phyloP scores from a whole-genome alignment of 208 protist species.

The Perkinsela sp. region DNA sequence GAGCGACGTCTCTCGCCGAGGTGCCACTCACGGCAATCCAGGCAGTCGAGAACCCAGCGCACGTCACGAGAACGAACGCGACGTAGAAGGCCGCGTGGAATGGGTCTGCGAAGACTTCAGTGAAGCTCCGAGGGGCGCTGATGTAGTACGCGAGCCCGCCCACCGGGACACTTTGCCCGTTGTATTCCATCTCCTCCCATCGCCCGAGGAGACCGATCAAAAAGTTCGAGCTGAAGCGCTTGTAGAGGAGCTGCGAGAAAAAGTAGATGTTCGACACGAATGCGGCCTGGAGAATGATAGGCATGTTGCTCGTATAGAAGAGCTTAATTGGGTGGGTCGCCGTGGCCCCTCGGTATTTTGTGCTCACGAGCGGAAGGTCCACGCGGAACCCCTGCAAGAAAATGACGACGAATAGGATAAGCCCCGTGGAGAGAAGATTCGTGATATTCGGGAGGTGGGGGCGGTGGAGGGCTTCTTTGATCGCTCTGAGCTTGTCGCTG shows the following conservation, averaged over 20 bases:
- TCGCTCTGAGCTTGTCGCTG: slow-evolving; percentile 81
- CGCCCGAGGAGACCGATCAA: slow-evolving; percentile 86
- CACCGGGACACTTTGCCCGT: slow-evolving; percentile 60
- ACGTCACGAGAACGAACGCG: slow-evolving; percentile 83
- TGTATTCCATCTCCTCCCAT: slow-evolving; percentile 68
- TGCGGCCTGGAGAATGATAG: slow-evolving; percentile 98
- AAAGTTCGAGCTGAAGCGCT: slow-evolving; percentile 85
- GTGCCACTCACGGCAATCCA: slow-evolving; percentile 95
- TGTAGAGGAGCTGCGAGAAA: slow-evolving; percentile 97
- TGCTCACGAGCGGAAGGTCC: slow-evolving; percentile 72
- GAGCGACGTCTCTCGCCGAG: slow-evolving; percentile 83
- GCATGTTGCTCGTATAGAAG: slow-evolving; percentile 99
- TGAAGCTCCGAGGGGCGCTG: slow-evolving; percentile 74
- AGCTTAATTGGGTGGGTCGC: slow-evolving; percentile 97
- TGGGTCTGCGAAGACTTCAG: slow-evolving; percentile 79
- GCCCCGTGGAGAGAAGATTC: slow-evolving; percentile 93
- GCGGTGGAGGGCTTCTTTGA: slow-evolving; percentile 97
- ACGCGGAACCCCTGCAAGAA: slow-evolving; percentile 98
- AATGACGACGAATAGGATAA: slow-evolving; percentile 96
- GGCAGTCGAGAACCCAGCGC: slow-evolving; percentile 89
- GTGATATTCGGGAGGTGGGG: slow-evolving; percentile 95
- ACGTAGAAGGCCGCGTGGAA: slow-evolving; percentile 94
- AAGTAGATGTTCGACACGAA: slow-evolving; percentile 98
- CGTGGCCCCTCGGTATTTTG: slow-evolving; percentile 27
- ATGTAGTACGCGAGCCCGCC: slow-evolving; percentile 97